These are phyloP conservation scores for Aspergillus pseudoterreus DNA, from an alignment of 2,329 filamentous ascomycete species.

Conservation along the genomic window DNA sequence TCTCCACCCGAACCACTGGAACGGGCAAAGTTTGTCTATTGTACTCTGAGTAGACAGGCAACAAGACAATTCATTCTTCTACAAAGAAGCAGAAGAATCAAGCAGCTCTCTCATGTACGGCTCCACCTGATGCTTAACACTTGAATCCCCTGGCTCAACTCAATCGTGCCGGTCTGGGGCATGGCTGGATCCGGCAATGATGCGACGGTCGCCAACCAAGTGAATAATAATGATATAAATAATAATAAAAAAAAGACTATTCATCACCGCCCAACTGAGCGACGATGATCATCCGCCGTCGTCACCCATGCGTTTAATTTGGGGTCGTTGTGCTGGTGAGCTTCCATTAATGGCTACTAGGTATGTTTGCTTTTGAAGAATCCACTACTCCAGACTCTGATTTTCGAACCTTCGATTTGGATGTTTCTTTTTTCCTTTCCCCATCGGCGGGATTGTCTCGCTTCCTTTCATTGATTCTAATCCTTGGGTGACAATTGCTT, in stretches of 20 bases:
- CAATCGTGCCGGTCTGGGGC: not conserved
- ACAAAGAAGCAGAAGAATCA: too few relatives aligned
- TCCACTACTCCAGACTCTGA: not conserved
- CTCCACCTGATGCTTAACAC: too few relatives aligned
- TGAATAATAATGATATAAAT: too few relatives aligned
- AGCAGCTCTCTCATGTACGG: too few relatives aligned
- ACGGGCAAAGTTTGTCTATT: too few relatives aligned
- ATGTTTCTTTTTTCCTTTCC: not conserved
- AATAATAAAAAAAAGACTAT: not conserved
- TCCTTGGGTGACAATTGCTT: not conserved
- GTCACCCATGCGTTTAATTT: slow-evolving; percentile 8
- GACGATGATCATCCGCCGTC: slow-evolving; percentile 8
- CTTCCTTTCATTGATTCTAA: not conserved
- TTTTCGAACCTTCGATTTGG: not conserved
- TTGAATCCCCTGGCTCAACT: not conserved
- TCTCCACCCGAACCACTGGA: not conserved
- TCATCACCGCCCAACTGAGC: slow-evolving; percentile 4
- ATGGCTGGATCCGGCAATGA: not conserved
- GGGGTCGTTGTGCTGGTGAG: not conserved
- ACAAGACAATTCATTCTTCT: too few relatives aligned
- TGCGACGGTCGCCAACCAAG: not conserved
- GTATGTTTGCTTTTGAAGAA: not conserved
- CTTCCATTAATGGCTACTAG: not conserved
- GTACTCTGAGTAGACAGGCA: too few relatives aligned
- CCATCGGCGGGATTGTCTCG: not conserved